Evolutionary conservation across 345 rosid species (phyloP).

Genomic region (Aquilaria sinensis): DNA sequence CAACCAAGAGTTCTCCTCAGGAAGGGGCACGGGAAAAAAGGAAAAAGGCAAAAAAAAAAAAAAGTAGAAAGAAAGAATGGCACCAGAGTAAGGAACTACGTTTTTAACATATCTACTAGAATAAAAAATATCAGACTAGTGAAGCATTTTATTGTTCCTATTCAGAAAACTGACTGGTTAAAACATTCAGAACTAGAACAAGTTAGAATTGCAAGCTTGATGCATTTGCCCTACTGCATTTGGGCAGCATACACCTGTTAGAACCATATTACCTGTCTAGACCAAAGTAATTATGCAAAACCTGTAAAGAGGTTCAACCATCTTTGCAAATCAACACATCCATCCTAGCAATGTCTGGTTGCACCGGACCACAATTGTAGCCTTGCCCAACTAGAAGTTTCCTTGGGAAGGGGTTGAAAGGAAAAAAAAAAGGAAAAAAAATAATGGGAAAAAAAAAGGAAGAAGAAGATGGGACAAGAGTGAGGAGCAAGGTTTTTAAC

Average conservation of each 20-base stretch:
- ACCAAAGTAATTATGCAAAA: slow-evolving; percentile 7
- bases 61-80: not conserved
- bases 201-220: too few species aligned
- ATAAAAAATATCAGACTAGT: not conserved
- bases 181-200: too few species aligned
- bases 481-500: slow-evolving; percentile 23
- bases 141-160: too few species aligned
- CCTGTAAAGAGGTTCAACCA: slow-evolving; percentile 9
- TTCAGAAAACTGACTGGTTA: not conserved
- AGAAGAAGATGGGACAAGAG: slow-evolving; percentile 19
- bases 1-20: too few species aligned
- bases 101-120: too few species aligned
- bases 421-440: not conserved
- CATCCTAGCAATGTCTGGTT: slow-evolving; percentile 8
- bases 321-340: slow-evolving; percentile 10
- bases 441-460: slow-evolving; percentile 3
- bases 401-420: slow-evolving; percentile 10
- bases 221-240: too few species aligned
- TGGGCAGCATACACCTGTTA: too few species aligned
- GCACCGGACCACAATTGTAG: slow-evolving; percentile 6
- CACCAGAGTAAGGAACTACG: not conserved
- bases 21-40: not conserved
- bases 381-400: slow-evolving; percentile 5
- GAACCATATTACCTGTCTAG: slow-evolving; percentile 12
- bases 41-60: not conserved